Evolutionary conservation across 306 rosid genomes (phyloP).

Genomic region (Lathyrus sativus): DNA sequence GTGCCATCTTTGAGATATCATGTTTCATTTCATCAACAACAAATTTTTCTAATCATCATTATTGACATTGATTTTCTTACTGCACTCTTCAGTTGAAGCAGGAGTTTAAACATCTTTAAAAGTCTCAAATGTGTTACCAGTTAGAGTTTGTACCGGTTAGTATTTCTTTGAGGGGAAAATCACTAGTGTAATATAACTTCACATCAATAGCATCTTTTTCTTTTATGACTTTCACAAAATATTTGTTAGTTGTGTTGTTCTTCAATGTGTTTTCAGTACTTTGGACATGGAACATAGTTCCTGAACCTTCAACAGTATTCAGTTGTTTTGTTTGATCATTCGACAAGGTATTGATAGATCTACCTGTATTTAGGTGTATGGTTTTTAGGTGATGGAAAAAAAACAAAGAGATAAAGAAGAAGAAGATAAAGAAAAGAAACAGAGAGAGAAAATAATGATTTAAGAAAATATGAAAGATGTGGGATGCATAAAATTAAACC

Average conservation of each 20-base stretch:
- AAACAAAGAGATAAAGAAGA: too few relatives aligned
- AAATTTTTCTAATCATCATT: constrained; percentile 6
- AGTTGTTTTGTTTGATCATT: constrained; percentile 32
- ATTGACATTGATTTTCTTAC: constrained; percentile 27
- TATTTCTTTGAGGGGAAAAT: constrained; percentile 58
- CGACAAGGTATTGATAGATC: constrained; percentile 30
- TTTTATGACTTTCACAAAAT: constrained; percentile 31
- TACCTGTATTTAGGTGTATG: constrained; percentile 32
- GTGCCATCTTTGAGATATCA: constrained; percentile 44
- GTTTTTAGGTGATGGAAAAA: constrained; percentile 14
- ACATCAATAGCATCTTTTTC: constrained; percentile 38
- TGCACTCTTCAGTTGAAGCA: constrained; percentile 34
- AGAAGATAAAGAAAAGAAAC: too few relatives aligned
- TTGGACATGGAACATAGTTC: neutral
- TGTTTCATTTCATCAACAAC: constrained; percentile 33
- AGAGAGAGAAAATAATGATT: too few relatives aligned
- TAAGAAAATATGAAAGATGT: too few relatives aligned
- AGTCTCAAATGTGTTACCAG: constrained; percentile 52
- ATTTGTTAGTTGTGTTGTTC: neutral
- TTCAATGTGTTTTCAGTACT: neutral
- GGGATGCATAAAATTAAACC: too few relatives aligned
- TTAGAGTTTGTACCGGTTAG: constrained; percentile 69
- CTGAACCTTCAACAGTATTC: neutral
- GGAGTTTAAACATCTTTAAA: constrained; percentile 40
- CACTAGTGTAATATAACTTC: constrained; percentile 43